Evolutionary conservation across 176 grass and related monocot species (phyloP), one percentile per base, ranked within the genome.

Genomic region (Olyra latifolia): DNA sequence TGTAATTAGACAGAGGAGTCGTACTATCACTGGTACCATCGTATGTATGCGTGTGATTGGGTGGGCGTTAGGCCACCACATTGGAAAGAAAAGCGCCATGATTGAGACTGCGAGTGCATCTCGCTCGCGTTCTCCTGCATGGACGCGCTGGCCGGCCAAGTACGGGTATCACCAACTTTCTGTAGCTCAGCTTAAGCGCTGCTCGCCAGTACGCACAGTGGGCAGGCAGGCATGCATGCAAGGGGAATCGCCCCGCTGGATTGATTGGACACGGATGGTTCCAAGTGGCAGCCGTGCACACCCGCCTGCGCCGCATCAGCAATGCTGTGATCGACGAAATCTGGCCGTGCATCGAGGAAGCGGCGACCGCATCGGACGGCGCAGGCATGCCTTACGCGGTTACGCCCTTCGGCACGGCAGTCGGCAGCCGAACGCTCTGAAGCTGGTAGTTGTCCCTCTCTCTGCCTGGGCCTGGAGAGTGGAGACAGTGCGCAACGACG

Each of bases 51-150:
- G 40, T 17, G 24, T 23, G 67, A 64, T 47, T 80, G 50, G 84
- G 84, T 81, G 50, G 43, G 62, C 15, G 78, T 81, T 87, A 69
- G 78, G 78, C 85, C 85, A 76, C 84, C 77, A 60, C 69, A 74
- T 58, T 65, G 39, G 59, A 80, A 66, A 46, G 56, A 22, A 22
- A 5, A 44, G 35, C 41, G 56, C 0, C 57, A 62, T 77, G 75
- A 49, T 24, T 77, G 75, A 32, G 46, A 24, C 13, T 17, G 17
- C 30, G 46, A 24, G 9, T 17, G 17, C 30, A 45, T 54, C 8
- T 67, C 8, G 39, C 39, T 8, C 1, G 35, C 47, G 17, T 45
- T 40, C 24, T 14, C 22, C 20, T 32, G 66, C 83, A 43, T 64
- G 55, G 52, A 11, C 20, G 1, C 64, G 17, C 72, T 16, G 54